Conservation (phyloP, 108 stramenopile genomes). For the Nitzschia sp. region DNA sequence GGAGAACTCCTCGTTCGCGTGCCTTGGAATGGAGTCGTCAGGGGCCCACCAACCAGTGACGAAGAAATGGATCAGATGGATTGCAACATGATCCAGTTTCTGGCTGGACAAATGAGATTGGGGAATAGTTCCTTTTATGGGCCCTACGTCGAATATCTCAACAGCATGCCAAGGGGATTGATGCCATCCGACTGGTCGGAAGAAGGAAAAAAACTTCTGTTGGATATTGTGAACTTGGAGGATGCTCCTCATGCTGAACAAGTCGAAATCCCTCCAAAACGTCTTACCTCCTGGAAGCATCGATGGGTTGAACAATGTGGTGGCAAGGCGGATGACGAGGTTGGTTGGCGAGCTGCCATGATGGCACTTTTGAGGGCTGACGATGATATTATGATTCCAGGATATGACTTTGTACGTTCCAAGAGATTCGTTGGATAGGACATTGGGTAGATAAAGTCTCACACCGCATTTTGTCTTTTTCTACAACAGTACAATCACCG, state of each 20-base stretch:
- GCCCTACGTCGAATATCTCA: conserved; percentile 70
- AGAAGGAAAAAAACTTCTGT: conserved; percentile 41
- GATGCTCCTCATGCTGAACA: background rate
- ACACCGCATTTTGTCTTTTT: conserved; percentile 38
- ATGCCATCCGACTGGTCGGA: conserved; percentile 53
- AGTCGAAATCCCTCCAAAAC: background rate
- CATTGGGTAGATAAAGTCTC: background rate
- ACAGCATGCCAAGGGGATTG: conserved; percentile 20
- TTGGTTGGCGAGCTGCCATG: conserved; percentile 47
- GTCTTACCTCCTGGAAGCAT: background rate
- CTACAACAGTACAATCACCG: conserved; percentile 51
- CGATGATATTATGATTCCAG: conserved; percentile 58
- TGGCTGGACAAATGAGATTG: conserved; percentile 20
- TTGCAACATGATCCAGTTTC: conserved; percentile 24
- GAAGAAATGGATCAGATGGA: conserved; percentile 17
- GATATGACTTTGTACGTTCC: conserved; percentile 42
- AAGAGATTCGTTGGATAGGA: background rate
- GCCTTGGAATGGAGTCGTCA: conserved; percentile 23
- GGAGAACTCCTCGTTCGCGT: conserved; percentile 33
- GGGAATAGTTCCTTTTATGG: conserved; percentile 39
- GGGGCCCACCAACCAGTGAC: conserved; percentile 10
- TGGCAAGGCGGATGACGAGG: conserved; percentile 27
- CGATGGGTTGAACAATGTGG: conserved; percentile 30
- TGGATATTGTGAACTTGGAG: conserved; percentile 26
- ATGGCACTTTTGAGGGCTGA: conserved; percentile 45